Base-by-base conservation (phyloP, 441 rosid species). In the Biscutella laevigata region DNA sequence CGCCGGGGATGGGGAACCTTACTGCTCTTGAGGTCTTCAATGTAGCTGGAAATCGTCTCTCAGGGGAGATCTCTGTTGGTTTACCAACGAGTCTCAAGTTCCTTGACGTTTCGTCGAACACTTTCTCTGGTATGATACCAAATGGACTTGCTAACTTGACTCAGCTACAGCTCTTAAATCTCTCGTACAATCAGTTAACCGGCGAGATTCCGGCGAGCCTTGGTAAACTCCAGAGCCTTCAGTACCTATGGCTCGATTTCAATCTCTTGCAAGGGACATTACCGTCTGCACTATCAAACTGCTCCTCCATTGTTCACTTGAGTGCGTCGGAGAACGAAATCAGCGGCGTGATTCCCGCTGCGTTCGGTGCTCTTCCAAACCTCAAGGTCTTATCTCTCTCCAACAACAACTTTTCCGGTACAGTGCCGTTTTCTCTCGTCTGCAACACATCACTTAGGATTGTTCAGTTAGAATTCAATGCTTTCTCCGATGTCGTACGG, bases 201-300 rank as follows among this genome's bases (percentile, higher is more conserved):
- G 90, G 95, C 2, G 74, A 66, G 74, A 76, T 92, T 62, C 95
- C 97, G 5, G 82, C 83, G 20, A 66, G 71, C 9, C 48, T 92
- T 2, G 97, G 97, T 0, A 60, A 58, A 16, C 81, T 92, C 1
- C 92, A 84, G 56, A 44, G 67, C 20, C 76, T 92, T 2, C 79
- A 84, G 71, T 86, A 84, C 53, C 71, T 92, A 1, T 86, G 95
- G 96, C 72, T 90, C 0, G 98, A 90, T 56, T 71, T 57, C 62
- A 90, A 87, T 50, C 60, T 53, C 28, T 42, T 90, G 26, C 80
- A 77, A 62, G 98, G 95, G 11, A 86, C 98, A 37, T 34, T 92
- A 33, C 96, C 98, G 2, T 86, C 96, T 0, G 89, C 87, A 1
- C 47, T 92, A 5, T 80, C 86, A 0, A 92, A 88, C 61, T 84